Evolutionary conservation across 768 basidiomycete species (phyloP), one percentile per base, ranked within the genome.

Genomic region (Russula sp.): DNA sequence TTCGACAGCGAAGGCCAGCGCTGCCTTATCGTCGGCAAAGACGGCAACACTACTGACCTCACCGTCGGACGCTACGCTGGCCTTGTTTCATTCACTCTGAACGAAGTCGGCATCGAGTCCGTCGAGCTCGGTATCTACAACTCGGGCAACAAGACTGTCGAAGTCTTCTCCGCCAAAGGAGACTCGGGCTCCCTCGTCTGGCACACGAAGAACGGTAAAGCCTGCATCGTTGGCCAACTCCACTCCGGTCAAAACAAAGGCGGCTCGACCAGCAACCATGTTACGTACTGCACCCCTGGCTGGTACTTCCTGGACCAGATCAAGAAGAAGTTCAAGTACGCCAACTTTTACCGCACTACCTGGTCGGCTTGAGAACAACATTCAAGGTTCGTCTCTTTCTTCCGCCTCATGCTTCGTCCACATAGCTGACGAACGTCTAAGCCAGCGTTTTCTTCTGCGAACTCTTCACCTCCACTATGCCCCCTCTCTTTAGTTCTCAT

Each of bases 171-270:
- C 6, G 27, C 22, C 0, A 50, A 51, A 6, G 57, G 57, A 7
- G 57, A 59, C 57, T 50, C 49, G 48, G 57, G 57, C 39, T 50
- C 42, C 16, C 55, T 55, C 18, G 27, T 55, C 31, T 44, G 57
- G 57, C 31, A 51, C 31, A 50, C 2, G 10, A 42, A 1, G 31
- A 9, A 42, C 2, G 31, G 57, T 2, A 50, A 42, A 20, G 57
- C 48, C 40, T 16, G 7, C 57, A 58, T 58, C 10, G 22, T 58
- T 6, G 57, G 57, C 16, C 57, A 58, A 49, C 35, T 59, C n/a
- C 34, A 53, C 35, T 53, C 42, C 6, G 50, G 58, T 22, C 0
- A 1, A 2, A 59, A 50, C 39, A 59, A 31, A 32, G 57, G 57
- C 3, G 39, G 57, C 49, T 42, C 27, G 18, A 59, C 57, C 18